Base-by-base conservation (phyloP, 768 basidiomycete genomes). In the Lentinus brumalis region DNA sequence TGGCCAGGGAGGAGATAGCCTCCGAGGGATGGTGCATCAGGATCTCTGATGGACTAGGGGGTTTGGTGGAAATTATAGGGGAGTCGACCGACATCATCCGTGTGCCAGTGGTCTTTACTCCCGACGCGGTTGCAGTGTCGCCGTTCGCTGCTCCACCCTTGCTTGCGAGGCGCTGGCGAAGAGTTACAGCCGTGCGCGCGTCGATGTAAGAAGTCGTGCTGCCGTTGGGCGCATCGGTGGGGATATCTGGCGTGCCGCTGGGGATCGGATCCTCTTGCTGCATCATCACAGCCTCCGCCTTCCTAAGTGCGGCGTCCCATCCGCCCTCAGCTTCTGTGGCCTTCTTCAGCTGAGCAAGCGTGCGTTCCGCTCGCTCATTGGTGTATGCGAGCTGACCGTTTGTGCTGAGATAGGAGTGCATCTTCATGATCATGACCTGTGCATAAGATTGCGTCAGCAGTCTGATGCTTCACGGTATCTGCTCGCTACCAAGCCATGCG, bases 381-480 rank as follows among this genome's bases (percentile, higher is more conserved):
- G 83, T 76, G 8, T 75, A 72, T 60, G 89, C 84, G 21, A 97
- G 85, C 66, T 92, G 86, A 5, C 96, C 94, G 69, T 98, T 98
- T 45, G 89, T 83, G 21, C 88, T 83, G 73, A 91, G 84, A 75
- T 98, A 99, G 5, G 94, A 97, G 73, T 99, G 96, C 81, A 96
- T 89, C 76, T 97, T 92, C 93, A 95, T 95, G 67, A 94, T 83
- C 87, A 95, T 88, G 60, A 88, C 84, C 85, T 88, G 56, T 30
- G 44, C 6, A 18, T 8, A 14, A 16, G 10, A 47, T 41, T 30
- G 56, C 38, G 31, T 45, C 16, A 21, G 40, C 40, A 5, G 52
- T 47, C 16, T 14, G 30, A 60, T 35, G 15, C n/a, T 15, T 12
- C 26, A 21, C 10, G 40, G 35, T 38, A 7, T 18, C 46, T 35